Conservation (phyloP, 2,329 filamentous ascomycete species). For the Pseudogymnoascus sp. region DNA sequence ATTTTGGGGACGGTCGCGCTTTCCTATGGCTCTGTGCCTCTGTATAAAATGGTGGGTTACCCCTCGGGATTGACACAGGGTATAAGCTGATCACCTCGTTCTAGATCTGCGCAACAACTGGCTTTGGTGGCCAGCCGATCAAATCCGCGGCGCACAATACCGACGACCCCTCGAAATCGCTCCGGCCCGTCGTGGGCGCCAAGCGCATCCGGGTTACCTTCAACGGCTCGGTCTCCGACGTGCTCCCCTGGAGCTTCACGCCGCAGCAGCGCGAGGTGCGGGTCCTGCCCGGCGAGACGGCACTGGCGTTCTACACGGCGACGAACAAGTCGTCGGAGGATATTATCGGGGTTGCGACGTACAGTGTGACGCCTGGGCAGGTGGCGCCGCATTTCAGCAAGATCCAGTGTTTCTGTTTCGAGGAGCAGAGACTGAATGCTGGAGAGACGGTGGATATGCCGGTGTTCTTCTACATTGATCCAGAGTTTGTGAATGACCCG, state of each 20-base stretch:
- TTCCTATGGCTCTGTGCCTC: slow-evolving; percentile 74
- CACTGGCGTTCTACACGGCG: slow-evolving; percentile 93
- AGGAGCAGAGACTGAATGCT: slow-evolving; percentile 83
- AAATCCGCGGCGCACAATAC: slow-evolving; percentile 65
- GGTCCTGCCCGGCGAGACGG: slow-evolving; percentile 92
- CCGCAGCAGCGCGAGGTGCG: slow-evolving; percentile 96
- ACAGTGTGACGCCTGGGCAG: slow-evolving; percentile 92
- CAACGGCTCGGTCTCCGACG: slow-evolving; percentile 89
- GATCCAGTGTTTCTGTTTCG: slow-evolving; percentile 99
- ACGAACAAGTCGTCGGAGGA: slow-evolving; percentile 85
- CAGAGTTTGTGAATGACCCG: slow-evolving; percentile 84
- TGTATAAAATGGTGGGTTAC: slow-evolving; percentile 72
- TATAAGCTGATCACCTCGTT: slow-evolving; percentile 12
- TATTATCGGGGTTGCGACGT: slow-evolving; percentile 96
- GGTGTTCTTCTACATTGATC: slow-evolving; percentile 98
- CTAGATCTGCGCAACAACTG: slow-evolving; percentile 75
- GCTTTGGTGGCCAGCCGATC: slow-evolving; percentile 89
- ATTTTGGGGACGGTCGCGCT: slow-evolving; percentile 74
- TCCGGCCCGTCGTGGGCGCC: slow-evolving; percentile 72
- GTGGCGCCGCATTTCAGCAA: slow-evolving; percentile 98
- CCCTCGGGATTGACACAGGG: slow-evolving; percentile 12
- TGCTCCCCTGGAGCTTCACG: slow-evolving; percentile 93
- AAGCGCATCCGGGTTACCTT: slow-evolving; percentile 92
- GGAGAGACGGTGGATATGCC: slow-evolving; percentile 99
- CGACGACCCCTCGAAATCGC: slow-evolving; percentile 63